Base-by-base conservation (phyloP, 176 grass and related monocot genomes). In the Triticum monococcum region DNA sequence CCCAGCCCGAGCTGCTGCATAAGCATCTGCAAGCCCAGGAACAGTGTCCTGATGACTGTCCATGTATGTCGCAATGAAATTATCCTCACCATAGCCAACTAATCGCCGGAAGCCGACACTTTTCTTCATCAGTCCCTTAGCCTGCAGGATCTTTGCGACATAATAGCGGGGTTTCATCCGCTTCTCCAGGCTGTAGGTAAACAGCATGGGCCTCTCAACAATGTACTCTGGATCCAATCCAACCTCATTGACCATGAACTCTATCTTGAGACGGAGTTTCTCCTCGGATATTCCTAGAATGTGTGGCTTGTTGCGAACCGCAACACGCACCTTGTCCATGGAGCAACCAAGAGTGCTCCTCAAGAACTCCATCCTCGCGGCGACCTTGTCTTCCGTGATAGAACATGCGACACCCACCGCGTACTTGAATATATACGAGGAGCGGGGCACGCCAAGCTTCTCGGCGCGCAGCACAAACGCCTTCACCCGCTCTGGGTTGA, bases 101-200 rank as follows among this genome's bases (percentile, higher is more conserved):
- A 67, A 28, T 16, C 4, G 13, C 0, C 48, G 50, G 30, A 83
- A 59, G n/a, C 68, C 5, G 20, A 81, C 18, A 13, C 17, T 66
- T n/a, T 12, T 32, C 31, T 66, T 56, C 38, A 52, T 32, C 62
- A 89, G 80, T 7, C 79, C 89, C 23, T 85, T 77, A 3, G 33
- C 67, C 59, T 56, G 90, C n/a, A 95, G 79, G 79, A 89, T 20
- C 45, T 93, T 75, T 40, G 81, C 54, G 23, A 87, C 84, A 62
- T 52, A 60, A 75, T 83, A 8, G 12, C 91, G 45, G 7, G 90
- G 91, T 4, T 69, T 37, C 3, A 89, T 5, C 30, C 88, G 75
- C 64, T 90, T 89, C 82, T 95, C 88, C 22, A 95, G 50, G 65
- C 86, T 92, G 9, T 2, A 83, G 4, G 25, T 9, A 3, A 95